Conservation (phyloP, 306 rosid genomes). For the Castanea crenata region DNA sequence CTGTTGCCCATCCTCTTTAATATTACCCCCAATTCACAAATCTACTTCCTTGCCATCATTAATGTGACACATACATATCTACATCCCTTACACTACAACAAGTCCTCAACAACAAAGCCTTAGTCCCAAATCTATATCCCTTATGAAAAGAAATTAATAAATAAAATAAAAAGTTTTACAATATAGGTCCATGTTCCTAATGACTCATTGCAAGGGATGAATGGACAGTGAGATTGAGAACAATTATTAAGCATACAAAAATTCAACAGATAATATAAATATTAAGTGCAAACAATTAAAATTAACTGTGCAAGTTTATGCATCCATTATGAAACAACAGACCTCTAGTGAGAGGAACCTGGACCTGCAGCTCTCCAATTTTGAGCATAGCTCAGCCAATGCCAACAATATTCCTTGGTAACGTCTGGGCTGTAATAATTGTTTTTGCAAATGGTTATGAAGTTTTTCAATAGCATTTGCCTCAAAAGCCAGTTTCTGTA, state of each 20-base stretch:
- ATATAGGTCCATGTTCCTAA: constrained; percentile 6
- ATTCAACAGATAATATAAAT: background rate
- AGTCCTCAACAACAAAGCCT: too few relatives aligned
- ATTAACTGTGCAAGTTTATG: background rate
- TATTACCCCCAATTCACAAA: too few relatives aligned
- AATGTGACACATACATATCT: too few relatives aligned
- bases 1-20: background rate
- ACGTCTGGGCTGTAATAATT: constrained; percentile 53
- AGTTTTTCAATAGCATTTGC: constrained; percentile 90
- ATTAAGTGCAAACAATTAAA: background rate
- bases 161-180: background rate
- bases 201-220: constrained; percentile 17
- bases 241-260: background rate
- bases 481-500: constrained; percentile 90
- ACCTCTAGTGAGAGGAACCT: constrained; percentile 82
- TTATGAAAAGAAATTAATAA: background rate
- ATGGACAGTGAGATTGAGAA: background rate
- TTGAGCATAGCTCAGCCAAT: constrained; percentile 85
- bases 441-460: constrained; percentile 58
- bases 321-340: constrained; percentile 32
- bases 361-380: constrained; percentile 88
- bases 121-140: background rate
- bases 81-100: too few relatives aligned
- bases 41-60: too few relatives aligned
- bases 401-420: constrained; percentile 78